Conservation (phyloP, 345 rosid species). For the Mallotus nudiflorus region DNA sequence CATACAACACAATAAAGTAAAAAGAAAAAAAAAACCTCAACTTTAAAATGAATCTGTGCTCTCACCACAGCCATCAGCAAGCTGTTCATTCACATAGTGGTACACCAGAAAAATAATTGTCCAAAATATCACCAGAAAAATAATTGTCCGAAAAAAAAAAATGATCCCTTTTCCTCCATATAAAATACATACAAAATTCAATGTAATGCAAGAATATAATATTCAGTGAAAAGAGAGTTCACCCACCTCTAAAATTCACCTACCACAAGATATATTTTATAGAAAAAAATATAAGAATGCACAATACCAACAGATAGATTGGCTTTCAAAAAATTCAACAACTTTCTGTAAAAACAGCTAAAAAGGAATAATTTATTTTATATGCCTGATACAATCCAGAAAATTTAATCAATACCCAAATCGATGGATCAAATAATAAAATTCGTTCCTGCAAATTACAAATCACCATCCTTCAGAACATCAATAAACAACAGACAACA, state of each 20-base stretch:
- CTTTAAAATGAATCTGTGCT: constrained; percentile 15
- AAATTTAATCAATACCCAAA: constrained; percentile 16
- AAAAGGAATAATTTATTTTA: neutral
- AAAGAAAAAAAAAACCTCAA: constrained; percentile 13
- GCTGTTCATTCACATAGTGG: constrained; percentile 9
- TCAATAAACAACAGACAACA: constrained; percentile 11
- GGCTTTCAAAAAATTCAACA: constrained; percentile 22
- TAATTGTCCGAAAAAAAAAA: constrained; percentile 1
- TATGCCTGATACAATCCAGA: constrained; percentile 6
- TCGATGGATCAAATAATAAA: neutral
- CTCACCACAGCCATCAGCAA: constrained; percentile 5
- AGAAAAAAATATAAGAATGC: neutral
- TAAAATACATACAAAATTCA: neutral
- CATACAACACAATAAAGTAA: neutral
- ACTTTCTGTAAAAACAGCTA: neutral
- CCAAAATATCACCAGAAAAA: constrained; percentile 6
- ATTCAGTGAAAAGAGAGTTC: constrained; percentile 19
- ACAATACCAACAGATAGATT: constrained; percentile 10
- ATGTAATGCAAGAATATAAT: constrained; percentile 9
- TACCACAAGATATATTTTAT: constrained; percentile 6
- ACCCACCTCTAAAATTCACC: constrained; percentile 25
- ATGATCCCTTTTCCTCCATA: constrained; percentile 16
- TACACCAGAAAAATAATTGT: neutral
- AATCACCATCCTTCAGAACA: constrained; percentile 22
- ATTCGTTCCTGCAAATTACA: neutral